Evolutionary conservation across 345 rosid genomes (phyloP).

Genomic region (Diplotaxis tenuifolia): DNA sequence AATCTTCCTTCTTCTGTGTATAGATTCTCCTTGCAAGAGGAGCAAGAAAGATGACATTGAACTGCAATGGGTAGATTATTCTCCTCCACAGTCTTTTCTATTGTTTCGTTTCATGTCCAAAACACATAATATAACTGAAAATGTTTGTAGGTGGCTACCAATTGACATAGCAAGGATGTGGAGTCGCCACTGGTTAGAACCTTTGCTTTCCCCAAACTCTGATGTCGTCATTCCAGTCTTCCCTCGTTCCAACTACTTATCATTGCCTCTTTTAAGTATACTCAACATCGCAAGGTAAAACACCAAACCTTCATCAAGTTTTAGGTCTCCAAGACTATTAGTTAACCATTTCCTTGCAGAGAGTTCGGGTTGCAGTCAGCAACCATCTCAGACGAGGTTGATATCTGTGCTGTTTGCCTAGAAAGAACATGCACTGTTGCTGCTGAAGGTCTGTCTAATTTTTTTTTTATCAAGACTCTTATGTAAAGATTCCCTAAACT

Average conservation of each 20-base stretch:
- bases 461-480: not conserved
- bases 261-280: conserved; percentile 84
- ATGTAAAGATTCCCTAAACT: not conserved
- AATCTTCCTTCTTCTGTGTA: not conserved
- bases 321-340: not conserved
- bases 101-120: not conserved
- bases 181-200: conserved; percentile 99
- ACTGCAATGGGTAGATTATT: conserved; percentile 78
- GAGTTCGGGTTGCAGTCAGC: conserved; percentile 75
- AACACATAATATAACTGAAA: not conserved
- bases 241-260: conserved; percentile 74
- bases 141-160: conserved; percentile 74
- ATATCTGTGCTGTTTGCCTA: conserved; percentile 91
- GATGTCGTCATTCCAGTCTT: conserved; percentile 65
- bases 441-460: conserved; percentile 65
- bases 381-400: conserved; percentile 64
- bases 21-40: conserved; percentile 91
- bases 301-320: not conserved
- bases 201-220: conserved; percentile 69
- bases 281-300: conserved; percentile 90
- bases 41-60: conserved; percentile 70
- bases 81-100: conserved; percentile 3
- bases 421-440: conserved; percentile 88
- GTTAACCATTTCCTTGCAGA: conserved; percentile 42
- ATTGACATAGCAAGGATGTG: conserved; percentile 97